Evolutionary conservation across 306 rosid species (phyloP), one percentile per base, ranked within the genome.

Genomic region (barrel medic (Medicago truncatula)): DNA sequence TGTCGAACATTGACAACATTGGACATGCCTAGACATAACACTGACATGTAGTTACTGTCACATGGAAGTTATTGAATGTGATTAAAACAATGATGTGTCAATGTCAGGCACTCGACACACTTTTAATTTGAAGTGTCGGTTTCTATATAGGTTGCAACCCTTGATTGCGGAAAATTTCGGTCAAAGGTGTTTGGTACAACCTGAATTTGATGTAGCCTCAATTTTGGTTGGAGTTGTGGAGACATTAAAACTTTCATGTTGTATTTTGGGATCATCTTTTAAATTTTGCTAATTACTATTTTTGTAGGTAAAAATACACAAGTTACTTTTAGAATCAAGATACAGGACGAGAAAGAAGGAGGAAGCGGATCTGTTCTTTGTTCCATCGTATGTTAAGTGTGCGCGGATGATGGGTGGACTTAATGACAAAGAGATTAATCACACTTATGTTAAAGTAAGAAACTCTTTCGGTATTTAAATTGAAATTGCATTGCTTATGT

Each of bases 331-430:
- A 59, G 68, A 80, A 62, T 95, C 99, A 1, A 88, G 76, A 68
- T 86, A 82, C 41, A 83, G 97, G 72, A 92, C 97, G 0, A 65
- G 59, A 73, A 95, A 81, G 80, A 95, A 95, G 78, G 97, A 90
- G 73, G 97, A 95, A 75, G 97, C 99, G 0, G 96, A 92, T 85
- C 68, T 95, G 46, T 95, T 95, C 86, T 95, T 95, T 31, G 99
- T 95, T 46, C 99, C 99, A 0, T 75, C 97, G 0, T 95, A 95
- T 84, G 81, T 85, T 14, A 95, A 95, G 88, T 95, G 99, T 54
- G 96, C 84, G 9, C 82, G 97, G n/a, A 89, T 92, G 97, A 81
- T 85, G 83, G 97, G 99, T 61, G 97, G 99, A 47, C 95, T 94
- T 70, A 86, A 71, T 16, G 99, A 95, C 74, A 92, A 90, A 76